These are phyloP conservation scores for Neonectria faginata DNA, from an alignment of 2,329 filamentous ascomycete species.

Conservation along the genomic window DNA sequence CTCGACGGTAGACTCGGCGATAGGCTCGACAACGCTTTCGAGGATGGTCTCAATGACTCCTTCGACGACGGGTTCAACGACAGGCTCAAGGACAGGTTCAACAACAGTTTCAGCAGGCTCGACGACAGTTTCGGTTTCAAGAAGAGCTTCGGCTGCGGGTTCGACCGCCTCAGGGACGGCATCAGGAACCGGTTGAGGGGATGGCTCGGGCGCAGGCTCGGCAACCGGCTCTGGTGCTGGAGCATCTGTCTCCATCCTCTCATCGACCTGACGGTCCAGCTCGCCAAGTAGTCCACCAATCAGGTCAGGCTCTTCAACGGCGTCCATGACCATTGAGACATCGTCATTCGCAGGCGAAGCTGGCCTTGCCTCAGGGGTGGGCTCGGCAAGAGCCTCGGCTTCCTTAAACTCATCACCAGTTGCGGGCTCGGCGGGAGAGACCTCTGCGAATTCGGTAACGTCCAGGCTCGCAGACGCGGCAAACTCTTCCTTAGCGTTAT, in stretches of 20 bases:
- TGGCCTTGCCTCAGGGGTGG: slow-evolving; percentile 28
- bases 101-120: background rate
- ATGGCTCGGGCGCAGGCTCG: slow-evolving; percentile 21
- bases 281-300: slow-evolving; percentile 60
- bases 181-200: slow-evolving; percentile 5
- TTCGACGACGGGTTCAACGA: background rate
- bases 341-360: slow-evolving; percentile 41
- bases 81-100: slow-evolving; percentile 8
- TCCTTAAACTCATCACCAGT: slow-evolving; percentile 27
- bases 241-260: slow-evolving; percentile 16
- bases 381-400: slow-evolving; percentile 8
- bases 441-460: slow-evolving; percentile 46
- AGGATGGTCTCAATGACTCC: background rate
- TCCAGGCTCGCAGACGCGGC: slow-evolving; percentile 51
- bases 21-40: background rate
- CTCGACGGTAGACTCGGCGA: slow-evolving; percentile 9
- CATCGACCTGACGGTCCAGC: slow-evolving; percentile 54
- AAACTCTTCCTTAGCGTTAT: slow-evolving; percentile 54
- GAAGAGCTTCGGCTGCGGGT: slow-evolving; percentile 27
- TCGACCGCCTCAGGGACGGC: slow-evolving; percentile 25
- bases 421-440: slow-evolving; percentile 44
- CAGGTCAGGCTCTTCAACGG: slow-evolving; percentile 56
- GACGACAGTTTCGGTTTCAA: slow-evolving; percentile 1
- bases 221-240: slow-evolving; percentile 18
- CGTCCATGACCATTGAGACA: slow-evolving; percentile 18